These are phyloP conservation scores for Ascochyta viciae-villosae DNA, from an alignment of 2,329 filamentous ascomycete species.

Conservation along the genomic window DNA sequence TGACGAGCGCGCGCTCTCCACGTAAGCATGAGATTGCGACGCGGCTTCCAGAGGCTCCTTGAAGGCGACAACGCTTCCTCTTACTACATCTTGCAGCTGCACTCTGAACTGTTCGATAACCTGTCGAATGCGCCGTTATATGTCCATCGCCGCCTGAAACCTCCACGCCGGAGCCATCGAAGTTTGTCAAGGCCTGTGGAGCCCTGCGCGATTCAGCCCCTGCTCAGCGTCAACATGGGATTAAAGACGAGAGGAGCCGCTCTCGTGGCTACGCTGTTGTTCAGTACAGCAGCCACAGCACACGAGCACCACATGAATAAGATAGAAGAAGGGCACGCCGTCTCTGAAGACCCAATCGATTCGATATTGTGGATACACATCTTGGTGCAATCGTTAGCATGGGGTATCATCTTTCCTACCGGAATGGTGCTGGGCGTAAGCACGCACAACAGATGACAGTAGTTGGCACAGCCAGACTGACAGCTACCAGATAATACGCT, in stretches of 20 bases:
- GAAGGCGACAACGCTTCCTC: slow-evolving; percentile 13
- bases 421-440: slow-evolving; percentile 92
- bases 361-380: slow-evolving; percentile 93
- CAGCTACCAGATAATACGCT: slow-evolving; percentile 75
- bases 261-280: slow-evolving; percentile 31
- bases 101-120: background rate
- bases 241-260: slow-evolving; percentile 22
- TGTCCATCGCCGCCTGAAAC: slow-evolving; percentile 19
- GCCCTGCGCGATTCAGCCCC: slow-evolving; percentile 2
- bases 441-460: background rate
- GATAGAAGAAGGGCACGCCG: slow-evolving; percentile 48
- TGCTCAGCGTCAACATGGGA: slow-evolving; percentile 20
- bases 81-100: slow-evolving; percentile 1
- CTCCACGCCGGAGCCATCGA: slow-evolving; percentile 26
- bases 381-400: slow-evolving; percentile 82
- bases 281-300: slow-evolving; percentile 36
- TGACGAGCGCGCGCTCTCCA: slow-evolving; percentile 27
- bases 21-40: slow-evolving; percentile 38
- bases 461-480: slow-evolving; percentile 2
- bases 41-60: slow-evolving; percentile 26
- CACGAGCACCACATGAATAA: slow-evolving; percentile 52
- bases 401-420: slow-evolving; percentile 89
- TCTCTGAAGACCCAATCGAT: slow-evolving; percentile 61
- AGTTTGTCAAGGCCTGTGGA: slow-evolving; percentile 14
- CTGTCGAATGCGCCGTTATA: slow-evolving; percentile 9